phyloP scores from a whole-genome alignment of 108 stramenopile genomes.

The Conticribra weissflogii region DNA sequence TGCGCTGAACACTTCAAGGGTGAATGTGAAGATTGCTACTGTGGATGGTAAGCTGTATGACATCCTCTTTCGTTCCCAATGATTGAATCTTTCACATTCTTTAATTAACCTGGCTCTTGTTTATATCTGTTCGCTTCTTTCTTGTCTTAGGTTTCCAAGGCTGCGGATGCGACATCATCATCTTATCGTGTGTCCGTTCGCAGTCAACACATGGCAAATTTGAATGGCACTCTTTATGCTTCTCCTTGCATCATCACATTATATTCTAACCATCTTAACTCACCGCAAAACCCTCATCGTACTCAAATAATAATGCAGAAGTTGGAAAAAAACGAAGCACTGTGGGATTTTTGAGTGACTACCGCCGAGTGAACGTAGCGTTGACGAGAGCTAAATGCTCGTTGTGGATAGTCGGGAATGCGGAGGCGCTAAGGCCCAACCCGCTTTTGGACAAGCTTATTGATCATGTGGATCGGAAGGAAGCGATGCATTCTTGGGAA shows the following conservation, averaged over 20 bases:
- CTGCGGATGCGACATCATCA: constrained; percentile 49
- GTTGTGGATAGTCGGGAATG: constrained; percentile 62
- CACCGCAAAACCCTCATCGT: background rate
- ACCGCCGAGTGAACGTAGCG: constrained; percentile 64
- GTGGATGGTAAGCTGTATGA: constrained; percentile 32
- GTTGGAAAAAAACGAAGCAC: constrained; percentile 4
- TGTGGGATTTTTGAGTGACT: constrained; percentile 61
- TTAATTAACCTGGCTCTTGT: background rate
- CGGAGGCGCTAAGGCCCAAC: constrained; percentile 37
- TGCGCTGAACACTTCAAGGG: constrained; percentile 15
- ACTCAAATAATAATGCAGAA: background rate
- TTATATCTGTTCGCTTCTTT: background rate
- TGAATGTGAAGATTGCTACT: constrained; percentile 48
- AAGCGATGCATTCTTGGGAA: constrained; percentile 2
- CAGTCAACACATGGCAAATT: constrained; percentile 24
- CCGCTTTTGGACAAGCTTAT: constrained; percentile 38
- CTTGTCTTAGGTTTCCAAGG: constrained; percentile 37
- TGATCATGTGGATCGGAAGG: constrained; percentile 18
- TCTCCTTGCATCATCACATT: background rate
- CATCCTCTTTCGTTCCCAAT: background rate
- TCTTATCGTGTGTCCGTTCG: constrained; percentile 55
- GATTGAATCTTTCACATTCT: background rate
- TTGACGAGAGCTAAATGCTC: constrained; percentile 56
- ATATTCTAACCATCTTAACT: background rate
- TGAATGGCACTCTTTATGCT: background rate